Base-by-base conservation (phyloP, 495 filamentous ascomycete genomes). In the Neurospora cerealis region DNA sequence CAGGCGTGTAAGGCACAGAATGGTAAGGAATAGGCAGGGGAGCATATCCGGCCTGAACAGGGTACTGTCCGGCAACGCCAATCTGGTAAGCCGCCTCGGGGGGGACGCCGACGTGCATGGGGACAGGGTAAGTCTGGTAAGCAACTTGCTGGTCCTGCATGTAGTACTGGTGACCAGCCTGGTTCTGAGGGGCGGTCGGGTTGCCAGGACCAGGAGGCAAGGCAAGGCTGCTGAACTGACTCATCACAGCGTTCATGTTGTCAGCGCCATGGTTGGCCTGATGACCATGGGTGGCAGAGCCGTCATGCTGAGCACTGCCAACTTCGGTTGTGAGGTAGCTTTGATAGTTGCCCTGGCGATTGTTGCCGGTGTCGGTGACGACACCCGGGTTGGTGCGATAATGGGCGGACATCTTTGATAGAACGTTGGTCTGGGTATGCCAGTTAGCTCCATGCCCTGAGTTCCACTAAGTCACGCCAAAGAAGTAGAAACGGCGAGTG, bases 1-100 rank as follows among this genome's bases (percentile, higher is more conserved):
- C 84, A 11, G 85, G 85, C 6, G 87, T 87, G 77, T 86, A 87
- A 19, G 87, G 86, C 74, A 86, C 77, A 80, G 74, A 73, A 39
- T 81, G 79, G 72, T 80, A 81, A 0, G 80, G 75, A 11, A 81
- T 75, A 15, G 80, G 78, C 60, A 81, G 42, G 11, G 78, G 79
- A 11, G 80, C 78, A 70, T 80, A 75, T 74, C 74, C 75, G 72
- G 78, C 74, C 78, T 78, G 84, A 77, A 76, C 80, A 80, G 83
- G 73, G 17, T 70, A 81, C 48, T 81, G 80, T 21, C 79, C 77
- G 46, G 79, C 76, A 6, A 81, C 70, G 28, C 78, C 72, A 60
- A 78, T 80, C 2, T 75, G 76, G 62, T 79, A 81, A 0, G 76
- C 73, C 2, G 70, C 42, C 48, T 81, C 80, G 5, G 75, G 78